A percentile compares a stretch with the other conserved stretches of the same genome.
Evolutionary conservation across 2,329 filamentous ascomycete genomes (phyloP).

Genomic region (Daldinia sp.): DNA sequence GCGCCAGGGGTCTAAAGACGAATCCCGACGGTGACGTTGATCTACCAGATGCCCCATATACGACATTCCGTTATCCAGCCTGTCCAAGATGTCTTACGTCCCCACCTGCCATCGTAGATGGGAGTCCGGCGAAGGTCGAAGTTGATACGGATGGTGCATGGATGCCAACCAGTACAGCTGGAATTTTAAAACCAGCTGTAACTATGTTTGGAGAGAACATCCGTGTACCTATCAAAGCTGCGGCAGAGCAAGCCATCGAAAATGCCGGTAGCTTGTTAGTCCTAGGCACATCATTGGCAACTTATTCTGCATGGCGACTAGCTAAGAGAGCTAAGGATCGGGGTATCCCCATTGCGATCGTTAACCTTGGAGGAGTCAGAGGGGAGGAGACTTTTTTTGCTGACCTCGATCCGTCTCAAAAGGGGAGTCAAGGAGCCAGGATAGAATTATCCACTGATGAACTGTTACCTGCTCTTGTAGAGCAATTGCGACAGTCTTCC

Average conservation of each 20-base stretch:
- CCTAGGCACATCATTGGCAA: slow-evolving; percentile 90
- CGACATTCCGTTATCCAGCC: slow-evolving; percentile 89
- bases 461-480: slow-evolving; percentile 68
- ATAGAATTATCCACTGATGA: slow-evolving; percentile 69
- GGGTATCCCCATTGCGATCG: slow-evolving; percentile 85
- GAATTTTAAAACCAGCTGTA: slow-evolving; percentile 91
- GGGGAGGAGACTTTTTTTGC: slow-evolving; percentile 80
- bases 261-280: slow-evolving; percentile 80
- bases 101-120: slow-evolving; percentile 69
- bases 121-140: slow-evolving; percentile 69
- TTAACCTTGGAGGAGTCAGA: slow-evolving; percentile 88
- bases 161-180: slow-evolving; percentile 73
- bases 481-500: slow-evolving; percentile 58
- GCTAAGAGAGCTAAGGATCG: slow-evolving; percentile 85
- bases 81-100: slow-evolving; percentile 82
- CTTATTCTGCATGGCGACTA: slow-evolving; percentile 93
- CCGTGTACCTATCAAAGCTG: slow-evolving; percentile 72
- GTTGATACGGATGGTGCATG: slow-evolving; percentile 86
- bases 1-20: slow-evolving; percentile 77
- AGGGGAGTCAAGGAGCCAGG: slow-evolving; percentile 65
- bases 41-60: slow-evolving; percentile 86
- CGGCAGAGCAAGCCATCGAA: slow-evolving; percentile 85
- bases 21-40: slow-evolving; percentile 98
- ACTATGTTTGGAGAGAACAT: slow-evolving; percentile 98
- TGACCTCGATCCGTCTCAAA: slow-evolving; percentile 64